phyloP scores from a whole-genome alignment of 2,329 filamentous ascomycete species.

The Scedosporium apiospermum region DNA sequence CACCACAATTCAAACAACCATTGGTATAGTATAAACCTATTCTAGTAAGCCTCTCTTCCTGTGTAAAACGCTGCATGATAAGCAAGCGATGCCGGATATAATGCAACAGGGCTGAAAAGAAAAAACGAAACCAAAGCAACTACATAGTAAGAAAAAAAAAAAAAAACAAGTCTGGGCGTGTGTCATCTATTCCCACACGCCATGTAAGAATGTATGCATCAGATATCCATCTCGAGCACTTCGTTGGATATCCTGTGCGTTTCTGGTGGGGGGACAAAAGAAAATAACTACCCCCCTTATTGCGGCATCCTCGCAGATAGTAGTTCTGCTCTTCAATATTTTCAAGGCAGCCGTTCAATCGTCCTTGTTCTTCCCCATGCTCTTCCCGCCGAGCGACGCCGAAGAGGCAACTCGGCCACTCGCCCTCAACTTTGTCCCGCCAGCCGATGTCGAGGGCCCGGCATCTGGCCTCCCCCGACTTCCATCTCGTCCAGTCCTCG shows the following conservation, averaged over 20 bases:
- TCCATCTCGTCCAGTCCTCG: background rate
- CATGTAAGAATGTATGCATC: too few species aligned
- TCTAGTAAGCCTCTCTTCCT: background rate
- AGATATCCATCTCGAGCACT: too few species aligned
- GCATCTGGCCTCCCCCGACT: background rate
- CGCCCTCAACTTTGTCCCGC: background rate
- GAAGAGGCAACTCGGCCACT: background rate
- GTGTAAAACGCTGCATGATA: background rate
- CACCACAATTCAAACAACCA: too few species aligned
- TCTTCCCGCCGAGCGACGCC: background rate
- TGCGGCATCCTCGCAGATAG: too few species aligned
- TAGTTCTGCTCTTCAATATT: background rate
- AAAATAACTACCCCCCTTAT: background rate
- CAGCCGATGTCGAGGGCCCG: background rate
- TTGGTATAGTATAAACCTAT: too few species aligned
- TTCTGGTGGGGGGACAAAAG: background rate
- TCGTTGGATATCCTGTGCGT: too few species aligned
- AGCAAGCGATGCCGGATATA: background rate
- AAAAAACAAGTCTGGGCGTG: background rate
- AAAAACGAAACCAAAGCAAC: background rate
- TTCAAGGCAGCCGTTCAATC: background rate
- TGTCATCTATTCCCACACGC: background rate
- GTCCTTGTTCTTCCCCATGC: slow-evolving; percentile 3
- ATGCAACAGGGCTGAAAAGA: background rate
- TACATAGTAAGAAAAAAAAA: background rate